Evolutionary conservation across 2,329 filamentous ascomycete species (phyloP).

Genomic region (Colletotrichum nymphaeae): DNA sequence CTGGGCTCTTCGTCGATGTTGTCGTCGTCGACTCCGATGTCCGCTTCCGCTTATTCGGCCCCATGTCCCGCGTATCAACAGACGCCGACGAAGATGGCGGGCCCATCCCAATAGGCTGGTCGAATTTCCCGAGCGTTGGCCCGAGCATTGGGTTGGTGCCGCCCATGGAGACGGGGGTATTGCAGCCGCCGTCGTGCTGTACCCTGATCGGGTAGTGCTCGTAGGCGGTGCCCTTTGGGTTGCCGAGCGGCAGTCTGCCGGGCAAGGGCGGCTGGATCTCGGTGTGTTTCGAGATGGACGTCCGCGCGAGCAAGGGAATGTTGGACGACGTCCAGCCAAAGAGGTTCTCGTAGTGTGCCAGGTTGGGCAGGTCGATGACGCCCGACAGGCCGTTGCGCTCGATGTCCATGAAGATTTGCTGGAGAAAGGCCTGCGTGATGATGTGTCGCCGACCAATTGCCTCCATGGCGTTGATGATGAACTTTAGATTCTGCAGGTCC

Average conservation of each 20-base stretch:
- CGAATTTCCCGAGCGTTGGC: not conserved
- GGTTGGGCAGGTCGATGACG: slow-evolving; percentile 48
- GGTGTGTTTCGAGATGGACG: slow-evolving; percentile 54
- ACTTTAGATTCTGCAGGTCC: slow-evolving; percentile 70
- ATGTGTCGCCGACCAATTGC: slow-evolving; percentile 78
- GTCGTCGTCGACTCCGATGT: slow-evolving; percentile 23
- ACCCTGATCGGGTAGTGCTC: not conserved
- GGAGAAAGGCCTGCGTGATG: slow-evolving; percentile 85
- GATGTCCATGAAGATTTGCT: slow-evolving; percentile 86
- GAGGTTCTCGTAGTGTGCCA: slow-evolving; percentile 46
- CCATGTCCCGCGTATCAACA: not conserved
- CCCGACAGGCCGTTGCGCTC: slow-evolving; percentile 60
- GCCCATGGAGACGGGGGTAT: not conserved
- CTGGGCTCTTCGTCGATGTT: not conserved
- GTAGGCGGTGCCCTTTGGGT: slow-evolving; percentile 31
- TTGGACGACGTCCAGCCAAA: slow-evolving; percentile 47
- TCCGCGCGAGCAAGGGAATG: slow-evolving; percentile 62
- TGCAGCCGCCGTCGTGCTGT: not conserved
- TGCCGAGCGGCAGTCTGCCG: slow-evolving; percentile 54
- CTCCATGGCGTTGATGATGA: slow-evolving; percentile 83
- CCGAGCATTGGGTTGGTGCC: not conserved
- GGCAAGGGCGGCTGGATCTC: slow-evolving; percentile 55
- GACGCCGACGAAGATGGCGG: not conserved
- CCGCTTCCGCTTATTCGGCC: slow-evolving; percentile 38
- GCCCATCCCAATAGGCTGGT: not conserved